Base-by-base conservation (phyloP, 257 asterid genomes). In the Cruciata laevipes region DNA sequence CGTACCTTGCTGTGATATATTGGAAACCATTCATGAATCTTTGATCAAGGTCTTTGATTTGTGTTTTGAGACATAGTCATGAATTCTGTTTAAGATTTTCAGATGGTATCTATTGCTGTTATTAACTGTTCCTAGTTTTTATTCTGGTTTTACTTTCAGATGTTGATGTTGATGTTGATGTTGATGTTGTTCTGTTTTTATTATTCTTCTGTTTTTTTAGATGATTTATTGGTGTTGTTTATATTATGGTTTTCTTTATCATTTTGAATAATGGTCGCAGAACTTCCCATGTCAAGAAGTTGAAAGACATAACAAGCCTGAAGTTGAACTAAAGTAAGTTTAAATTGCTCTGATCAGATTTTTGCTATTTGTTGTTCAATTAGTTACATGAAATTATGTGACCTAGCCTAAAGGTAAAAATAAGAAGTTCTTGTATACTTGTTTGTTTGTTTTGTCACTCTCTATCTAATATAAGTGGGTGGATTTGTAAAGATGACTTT, bases 231-330 rank as follows among this genome's bases (percentile, higher is more conserved):
- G 32, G 23, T 64, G 49, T 5, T 58, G 61, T 63, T 25, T 60
- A 38, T 17, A 58, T 63, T 8, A 63, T n/a, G 52, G 33, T 17
- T 7, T 37, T n/a, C 69, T 59, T 52, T 37, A 40, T 32, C 70
- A 57, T 33, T 30, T 61, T 75, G 73, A 61, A 69, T 56, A 66
- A 74, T 81, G 75, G 76, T 71, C 78, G 81, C 87, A 93, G 99
- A 93, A 93, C 83, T 93, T 93, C 77, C 99, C 99, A 27, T 93
- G 99, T 70, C 99, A 93, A 76, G 99, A 93, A 84, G 99, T 93
- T 74, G 99, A 93, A 78, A 85, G 99, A 83, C 99, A 93, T 85
- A 93, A 93, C 82, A 93, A 93, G 71, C 99, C 99, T 38, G 99
- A 93, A 79, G 97, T 93, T 82, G 99, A 93, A 79, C 85, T 93